Percentiles rank a stretch among this genome's conserved stretches.
Conservation (phyloP, 495 filamentous ascomycete genomes). For the Pyrenula massariospora region DNA sequence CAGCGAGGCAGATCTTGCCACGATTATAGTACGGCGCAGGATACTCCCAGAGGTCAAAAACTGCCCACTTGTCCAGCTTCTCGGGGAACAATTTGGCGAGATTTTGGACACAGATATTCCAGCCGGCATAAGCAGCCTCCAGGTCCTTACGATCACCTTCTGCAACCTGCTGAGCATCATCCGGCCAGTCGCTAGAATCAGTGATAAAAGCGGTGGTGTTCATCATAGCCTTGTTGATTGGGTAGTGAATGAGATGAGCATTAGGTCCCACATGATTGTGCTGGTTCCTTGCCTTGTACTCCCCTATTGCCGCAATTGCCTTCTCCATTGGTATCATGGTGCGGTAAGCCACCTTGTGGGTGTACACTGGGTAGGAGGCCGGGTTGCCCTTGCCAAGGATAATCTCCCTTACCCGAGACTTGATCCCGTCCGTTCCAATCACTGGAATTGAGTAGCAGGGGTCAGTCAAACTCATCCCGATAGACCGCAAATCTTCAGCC, state of each 20-base stretch:
- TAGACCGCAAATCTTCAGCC: neutral
- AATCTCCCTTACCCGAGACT: slow-evolving; percentile 34
- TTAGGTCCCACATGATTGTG: slow-evolving; percentile 30
- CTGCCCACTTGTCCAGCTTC: slow-evolving; percentile 42
- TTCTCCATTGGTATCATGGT: slow-evolving; percentile 37
- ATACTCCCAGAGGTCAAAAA: slow-evolving; percentile 38
- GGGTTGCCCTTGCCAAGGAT: slow-evolving; percentile 28
- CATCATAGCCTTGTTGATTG: slow-evolving; percentile 24
- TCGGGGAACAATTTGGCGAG: slow-evolving; percentile 29
- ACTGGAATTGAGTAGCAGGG: slow-evolving; percentile 9
- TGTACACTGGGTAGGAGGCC: slow-evolving; percentile 22
- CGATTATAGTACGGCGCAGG: slow-evolving; percentile 25
- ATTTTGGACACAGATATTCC: slow-evolving; percentile 21
- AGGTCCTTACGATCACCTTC: slow-evolving; percentile 12
- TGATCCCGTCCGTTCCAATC: slow-evolving; percentile 48
- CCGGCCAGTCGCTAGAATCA: slow-evolving; percentile 26
- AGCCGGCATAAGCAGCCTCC: slow-evolving; percentile 15
- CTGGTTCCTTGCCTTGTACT: slow-evolving; percentile 25
- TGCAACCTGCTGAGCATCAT: slow-evolving; percentile 10
- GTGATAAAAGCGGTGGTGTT: slow-evolving; percentile 36
- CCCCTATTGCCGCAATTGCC: slow-evolving; percentile 24
- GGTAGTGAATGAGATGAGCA: slow-evolving; percentile 34
- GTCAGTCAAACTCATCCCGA: neutral
- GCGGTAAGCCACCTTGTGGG: slow-evolving; percentile 9
- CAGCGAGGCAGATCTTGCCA: slow-evolving; percentile 30